These are phyloP conservation scores for Tillandsia leiboldiana DNA, from an alignment of 176 grass and related monocot genomes.

Conservation along the genomic window DNA sequence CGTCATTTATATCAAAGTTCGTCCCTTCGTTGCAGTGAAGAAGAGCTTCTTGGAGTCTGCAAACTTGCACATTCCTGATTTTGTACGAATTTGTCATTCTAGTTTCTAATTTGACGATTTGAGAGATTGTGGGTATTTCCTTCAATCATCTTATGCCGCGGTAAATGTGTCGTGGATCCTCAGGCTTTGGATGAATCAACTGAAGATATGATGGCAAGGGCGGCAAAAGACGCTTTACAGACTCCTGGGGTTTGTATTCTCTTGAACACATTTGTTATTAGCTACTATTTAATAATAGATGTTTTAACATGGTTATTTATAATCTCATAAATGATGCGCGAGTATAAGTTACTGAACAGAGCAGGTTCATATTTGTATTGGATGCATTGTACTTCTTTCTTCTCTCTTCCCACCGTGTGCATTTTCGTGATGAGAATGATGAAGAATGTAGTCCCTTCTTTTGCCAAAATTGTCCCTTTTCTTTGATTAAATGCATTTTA, in stretches of 20 bases:
- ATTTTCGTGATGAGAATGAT: not conserved
- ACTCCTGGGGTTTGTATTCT: constrained; percentile 63
- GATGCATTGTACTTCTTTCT: not conserved
- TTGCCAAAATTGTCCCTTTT: constrained; percentile 2
- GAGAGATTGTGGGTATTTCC: constrained; percentile 11
- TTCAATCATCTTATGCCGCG: constrained; percentile 6
- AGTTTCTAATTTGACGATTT: constrained; percentile 3
- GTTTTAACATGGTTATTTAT: no score
- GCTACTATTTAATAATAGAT: not conserved
- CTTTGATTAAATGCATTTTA: not conserved
- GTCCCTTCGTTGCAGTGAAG: constrained; percentile 35
- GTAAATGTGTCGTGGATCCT: constrained; percentile 12
- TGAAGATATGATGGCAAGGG: constrained; percentile 35
- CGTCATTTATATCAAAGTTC: constrained; percentile 3
- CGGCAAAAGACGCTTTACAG: constrained; percentile 31
- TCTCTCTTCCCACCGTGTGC: not conserved
- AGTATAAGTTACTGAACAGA: no score
- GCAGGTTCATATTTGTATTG: no score
- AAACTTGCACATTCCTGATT: constrained; percentile 31
- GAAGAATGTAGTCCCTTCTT: not conserved
- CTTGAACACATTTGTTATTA: not conserved
- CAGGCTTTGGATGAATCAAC: constrained; percentile 34
- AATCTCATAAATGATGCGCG: no score
- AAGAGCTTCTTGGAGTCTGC: constrained; percentile 31
- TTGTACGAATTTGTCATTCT: constrained; percentile 46